Evolutionary conservation across 2,329 filamentous ascomycete genomes (phyloP), one percentile per base, ranked within the genome.

Genomic region (Ascosphaera apis): DNA sequence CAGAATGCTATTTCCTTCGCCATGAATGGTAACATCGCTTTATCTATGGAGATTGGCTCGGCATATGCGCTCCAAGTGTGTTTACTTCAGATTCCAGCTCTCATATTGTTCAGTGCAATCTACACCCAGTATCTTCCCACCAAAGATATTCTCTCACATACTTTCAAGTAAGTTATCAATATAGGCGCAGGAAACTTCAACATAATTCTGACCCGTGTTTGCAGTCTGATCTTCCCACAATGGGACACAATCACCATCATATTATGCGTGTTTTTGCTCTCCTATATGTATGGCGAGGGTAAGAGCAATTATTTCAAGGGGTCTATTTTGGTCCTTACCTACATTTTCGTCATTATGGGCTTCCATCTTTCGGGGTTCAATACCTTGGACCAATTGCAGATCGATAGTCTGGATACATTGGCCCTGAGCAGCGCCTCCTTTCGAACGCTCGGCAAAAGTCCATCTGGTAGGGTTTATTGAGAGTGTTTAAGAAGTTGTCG

Each of bases 261-360:
- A 40, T 53, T 98, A 12, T 93, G 86, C 48, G 83, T 98, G 13
- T 92, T 98, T 61, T 61, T 98, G 38, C 71, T 98, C 44, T 92
- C 83, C 48, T 92, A 95, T 62, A 86, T 98, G 64, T 91, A 95
- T 47, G 81, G 86, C 36, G 88, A 98, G 58, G 88, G 88, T 30
- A 98, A 98, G 70, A 95, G 84, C 63, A 98, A 98, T 57, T 98
- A 98, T 57, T 98, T 98, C 71, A 98, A 98, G 62, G 88, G 88
- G 36, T 91, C 81, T 44, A 93, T 95, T 46, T 65, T 98, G 36
- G 72, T 95, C 43, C 62, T 98, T 35, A 88, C 81, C 23, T 98
- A 98, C 53, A 57, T 95, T 16, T 88, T 95, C 18, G 82, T 98
- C 34, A 63, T 93, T 18, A 70, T 81, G 32, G 88, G 88, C 1